phyloP scores from a whole-genome alignment of 1,284 basidiomycete species.

The Pseudozyma hubeiensis region DNA sequence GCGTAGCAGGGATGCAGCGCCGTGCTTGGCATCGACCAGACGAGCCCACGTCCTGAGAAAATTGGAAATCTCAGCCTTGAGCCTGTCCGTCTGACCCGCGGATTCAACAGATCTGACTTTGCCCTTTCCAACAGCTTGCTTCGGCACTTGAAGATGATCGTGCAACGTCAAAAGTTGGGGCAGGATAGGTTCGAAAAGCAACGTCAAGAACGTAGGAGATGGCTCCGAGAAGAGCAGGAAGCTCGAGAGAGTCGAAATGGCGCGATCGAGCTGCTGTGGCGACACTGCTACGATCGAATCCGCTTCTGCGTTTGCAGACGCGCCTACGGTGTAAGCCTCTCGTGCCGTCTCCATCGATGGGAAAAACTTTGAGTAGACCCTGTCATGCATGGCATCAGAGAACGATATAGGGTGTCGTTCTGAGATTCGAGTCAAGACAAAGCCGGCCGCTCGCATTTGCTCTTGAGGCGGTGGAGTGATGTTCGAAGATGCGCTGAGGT shows the following conservation, averaged over 20 bases:
- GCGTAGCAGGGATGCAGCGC: conserved; percentile 12
- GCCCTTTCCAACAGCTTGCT: conserved; percentile 10
- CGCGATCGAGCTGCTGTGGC: conserved; percentile 17
- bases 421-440: conserved; percentile 48
- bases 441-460: conserved; percentile 58
- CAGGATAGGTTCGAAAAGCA: conserved; percentile 45
- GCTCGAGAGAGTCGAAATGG: conserved; percentile 40
- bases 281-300: conserved; percentile 10
- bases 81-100: conserved; percentile 15
- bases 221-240: conserved; percentile 60
- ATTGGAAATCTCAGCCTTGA: conserved; percentile 38
- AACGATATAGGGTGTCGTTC: conserved; percentile 40
- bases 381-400: conserved; percentile 16
- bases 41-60: conserved; percentile 56
- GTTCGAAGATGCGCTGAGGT: conserved; percentile 24
- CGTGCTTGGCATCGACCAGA: conserved; percentile 41
- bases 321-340: background rate
- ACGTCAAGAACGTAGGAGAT: conserved; percentile 53
- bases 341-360: conserved; percentile 10
- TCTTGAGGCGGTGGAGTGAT: conserved; percentile 43
- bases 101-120: conserved; percentile 33
- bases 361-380: conserved; percentile 29
- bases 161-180: conserved; percentile 54
- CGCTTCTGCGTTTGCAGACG: background rate
- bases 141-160: conserved; percentile 17